Base-by-base conservation (phyloP, 306 rosid genomes). In the Rosa rugosa region DNA sequence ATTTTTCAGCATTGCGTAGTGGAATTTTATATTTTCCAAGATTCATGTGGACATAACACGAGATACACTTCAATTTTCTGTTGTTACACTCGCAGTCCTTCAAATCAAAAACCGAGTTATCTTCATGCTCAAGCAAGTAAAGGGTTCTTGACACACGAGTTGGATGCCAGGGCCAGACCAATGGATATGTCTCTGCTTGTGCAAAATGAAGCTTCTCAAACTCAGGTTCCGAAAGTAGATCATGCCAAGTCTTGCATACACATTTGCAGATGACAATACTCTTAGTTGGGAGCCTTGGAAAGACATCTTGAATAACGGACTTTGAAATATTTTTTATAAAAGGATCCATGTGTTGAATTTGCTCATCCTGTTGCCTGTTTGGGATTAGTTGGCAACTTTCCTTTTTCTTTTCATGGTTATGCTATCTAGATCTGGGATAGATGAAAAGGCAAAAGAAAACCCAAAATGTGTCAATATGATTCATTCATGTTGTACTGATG, bases 1-100 rank as follows among this genome's bases (percentile, higher is more conserved):
- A n/a, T n/a, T n/a, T 53, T 27, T 42, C 70, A 25, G 79, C 77
- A 49, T 53, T 78, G n/a, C 70, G 79, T 6, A 82, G 27, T 40
- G 84, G 84, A 76, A 85, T 67, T 80, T 81, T 83, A 40, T 79
- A 62, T 49, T 68, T 69, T 56, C 73, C 53, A 5, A 82, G 83
- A 64, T 73, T 59, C 2, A 56, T 13, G 17, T 9, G 57, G 4
- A 5, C 8, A 16, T 41, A 31, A 73, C 49, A 1, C 6, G 5
- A 16, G 6, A 10, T 10, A 4, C 56, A 34, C 0, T 14, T 17
- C 11, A 27, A 70, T 22, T 59, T 59, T 59, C 16, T 59, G 36
- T 8, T 22, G 36, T 59, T 9, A 27, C 60, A 31, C 18, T 62
- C 14, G 0, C 18, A 34, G 0, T 38, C 44, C 25, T 5, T 11